Evolutionary conservation across 1,284 basidiomycete species (phyloP), one percentile per base, ranked within the genome.

Genomic region (Trichosporon asahii): DNA sequence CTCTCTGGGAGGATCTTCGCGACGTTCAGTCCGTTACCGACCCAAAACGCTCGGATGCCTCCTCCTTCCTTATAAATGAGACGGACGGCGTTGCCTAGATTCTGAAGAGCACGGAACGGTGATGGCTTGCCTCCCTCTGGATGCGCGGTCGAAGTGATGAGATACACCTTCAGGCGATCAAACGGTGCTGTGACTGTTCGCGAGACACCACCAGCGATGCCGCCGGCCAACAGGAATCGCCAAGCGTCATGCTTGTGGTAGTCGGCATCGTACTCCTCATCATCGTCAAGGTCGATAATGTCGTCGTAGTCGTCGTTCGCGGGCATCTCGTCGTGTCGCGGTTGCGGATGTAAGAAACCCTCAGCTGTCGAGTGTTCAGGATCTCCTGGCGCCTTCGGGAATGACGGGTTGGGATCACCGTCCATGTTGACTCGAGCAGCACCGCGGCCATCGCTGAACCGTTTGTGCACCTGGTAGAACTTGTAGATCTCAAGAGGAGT

Each of bases 171-270:
- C 65, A 99, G 86, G 69, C 97, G 90, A 84, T 99, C 97, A 76
- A 99, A 98, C 0, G 97, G 97, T 5, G 97, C 97, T 0, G 97
- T 99, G 70, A 94, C 95, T 44, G 95, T 93, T 74, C 97, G 88
- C 21, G 95, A 98, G 23, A 98, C 95, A 73, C 92, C 93, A 68
- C 96, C 96, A 15, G 96, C 97, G 18, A 97, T 86, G 18, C 96
- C 96, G 49, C 97, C 96, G 1, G 96, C 97, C 14, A 95, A 84
- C 60, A 99, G 87, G 83, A 97, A 99, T 79, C 91, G 92, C 81
- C 94, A 84, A 2, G 95, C 91, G 1, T 91, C 90, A 72, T 88
- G 86, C 25, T 89, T 88, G 74, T 89, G 89, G 66, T 95, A 83
- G 66, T 86, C 85, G 65, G 89, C 89, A 35, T 87, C 86, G 63